Evolutionary conservation across 192 early-diverging fungal genomes (phyloP).

Genomic region (Backusella macrospora): DNA sequence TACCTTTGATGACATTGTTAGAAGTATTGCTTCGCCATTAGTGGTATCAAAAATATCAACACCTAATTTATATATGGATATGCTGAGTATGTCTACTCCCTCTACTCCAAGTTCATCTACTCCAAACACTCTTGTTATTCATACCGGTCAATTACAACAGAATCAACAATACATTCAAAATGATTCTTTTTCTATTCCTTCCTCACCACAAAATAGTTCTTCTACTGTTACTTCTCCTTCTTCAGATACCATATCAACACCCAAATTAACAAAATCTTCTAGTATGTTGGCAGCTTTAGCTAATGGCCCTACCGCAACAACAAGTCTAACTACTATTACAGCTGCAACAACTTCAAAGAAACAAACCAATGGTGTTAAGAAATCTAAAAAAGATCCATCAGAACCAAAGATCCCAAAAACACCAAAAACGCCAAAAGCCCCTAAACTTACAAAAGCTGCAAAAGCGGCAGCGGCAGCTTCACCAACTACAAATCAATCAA

Average conservation of each 20-base stretch:
- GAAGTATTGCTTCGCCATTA: conserved; percentile 28
- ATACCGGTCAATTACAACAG: background rate
- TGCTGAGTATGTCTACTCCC: background rate
- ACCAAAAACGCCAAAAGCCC: background rate
- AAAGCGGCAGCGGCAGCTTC: background rate
- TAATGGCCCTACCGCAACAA: background rate
- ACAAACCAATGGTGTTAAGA: background rate
- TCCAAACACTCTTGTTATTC: no score
- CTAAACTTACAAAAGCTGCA: background rate
- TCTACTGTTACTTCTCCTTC: background rate
- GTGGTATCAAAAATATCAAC: conserved; percentile 33
- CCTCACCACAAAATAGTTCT: conserved; percentile 7
- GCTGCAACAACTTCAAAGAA: background rate
- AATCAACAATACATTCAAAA: background rate
- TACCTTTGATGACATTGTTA: conserved; percentile 29
- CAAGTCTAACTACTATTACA: background rate
- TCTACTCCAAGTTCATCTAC: conserved; percentile 5
- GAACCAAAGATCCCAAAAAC: background rate
- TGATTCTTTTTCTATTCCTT: background rate
- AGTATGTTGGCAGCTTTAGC: conserved; percentile 17
- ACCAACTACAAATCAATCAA: background rate
- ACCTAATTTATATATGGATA: conserved; percentile 35
- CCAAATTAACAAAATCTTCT: background rate
- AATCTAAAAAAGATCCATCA: background rate
- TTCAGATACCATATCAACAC: background rate